phyloP scores from a whole-genome alignment of 345 rosid species.

The Gossypium thurberi region DNA sequence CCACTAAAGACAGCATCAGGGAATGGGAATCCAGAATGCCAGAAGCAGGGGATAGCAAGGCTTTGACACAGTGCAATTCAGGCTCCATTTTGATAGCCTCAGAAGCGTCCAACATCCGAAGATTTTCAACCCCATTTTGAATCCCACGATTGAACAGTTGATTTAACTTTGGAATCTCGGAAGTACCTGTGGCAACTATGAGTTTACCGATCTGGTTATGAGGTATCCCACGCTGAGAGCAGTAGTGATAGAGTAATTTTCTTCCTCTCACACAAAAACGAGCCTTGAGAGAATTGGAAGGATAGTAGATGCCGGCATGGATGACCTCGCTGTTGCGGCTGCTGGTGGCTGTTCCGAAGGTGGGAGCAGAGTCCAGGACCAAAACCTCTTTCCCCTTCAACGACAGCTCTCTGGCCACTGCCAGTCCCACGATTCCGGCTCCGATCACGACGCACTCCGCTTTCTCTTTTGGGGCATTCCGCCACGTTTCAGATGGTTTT shows the following conservation, averaged over 20 bases:
- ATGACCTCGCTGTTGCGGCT: slow-evolving; percentile 89
- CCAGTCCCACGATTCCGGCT: slow-evolving; percentile 84
- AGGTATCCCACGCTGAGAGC: slow-evolving; percentile 47
- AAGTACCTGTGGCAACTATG: slow-evolving; percentile 59
- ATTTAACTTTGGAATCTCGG: slow-evolving; percentile 56
- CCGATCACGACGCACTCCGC: slow-evolving; percentile 84
- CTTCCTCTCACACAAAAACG: slow-evolving; percentile 69
- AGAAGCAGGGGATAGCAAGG: slow-evolving; percentile 66
- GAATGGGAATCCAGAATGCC: slow-evolving; percentile 82
- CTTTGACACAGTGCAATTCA: slow-evolving; percentile 64
- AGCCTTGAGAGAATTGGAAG: slow-evolving; percentile 69
- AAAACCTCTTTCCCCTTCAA: slow-evolving; percentile 57
- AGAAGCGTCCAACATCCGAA: slow-evolving; percentile 65
- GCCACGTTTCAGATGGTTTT: not conserved
- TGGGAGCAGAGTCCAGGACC: slow-evolving; percentile 69
- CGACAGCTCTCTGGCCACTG: slow-evolving; percentile 69
- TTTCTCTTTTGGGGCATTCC: slow-evolving; percentile 43
- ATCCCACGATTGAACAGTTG: slow-evolving; percentile 48
- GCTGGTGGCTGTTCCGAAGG: slow-evolving; percentile 78
- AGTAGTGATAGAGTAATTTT: slow-evolving; percentile 59
- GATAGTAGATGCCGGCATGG: slow-evolving; percentile 94
- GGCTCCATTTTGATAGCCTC: slow-evolving; percentile 83
- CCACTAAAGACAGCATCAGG: slow-evolving; percentile 78
- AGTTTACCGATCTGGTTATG: slow-evolving; percentile 73
- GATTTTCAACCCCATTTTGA: slow-evolving; percentile 53